A percentile compares a stretch with the other conserved stretches of the same genome.
Evolutionary conservation across 2,329 filamentous ascomycete species (phyloP).

Genomic region (Thermoascus crustaceus): DNA sequence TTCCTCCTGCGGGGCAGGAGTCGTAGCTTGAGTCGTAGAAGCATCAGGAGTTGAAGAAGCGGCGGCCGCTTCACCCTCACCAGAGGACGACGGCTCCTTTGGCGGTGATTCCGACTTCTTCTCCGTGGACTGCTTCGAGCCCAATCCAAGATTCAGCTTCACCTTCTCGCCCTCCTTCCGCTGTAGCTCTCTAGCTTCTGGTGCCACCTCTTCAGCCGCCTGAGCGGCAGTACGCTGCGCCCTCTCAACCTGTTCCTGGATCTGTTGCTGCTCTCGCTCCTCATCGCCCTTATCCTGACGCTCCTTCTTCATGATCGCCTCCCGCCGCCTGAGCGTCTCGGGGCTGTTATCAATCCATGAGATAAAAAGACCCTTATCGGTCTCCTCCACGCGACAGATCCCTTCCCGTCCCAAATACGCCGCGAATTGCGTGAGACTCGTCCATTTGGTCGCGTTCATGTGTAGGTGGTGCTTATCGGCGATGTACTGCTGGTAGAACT

Average conservation of each 20-base stretch:
- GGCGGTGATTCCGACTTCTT: slow-evolving; percentile 16
- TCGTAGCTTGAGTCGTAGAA: slow-evolving; percentile 10
- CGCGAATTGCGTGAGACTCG: slow-evolving; percentile 78
- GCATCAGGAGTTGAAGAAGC: slow-evolving; percentile 10
- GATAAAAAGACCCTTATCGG: slow-evolving; percentile 72
- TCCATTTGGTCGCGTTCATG: slow-evolving; percentile 90
- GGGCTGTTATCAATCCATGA: slow-evolving; percentile 88
- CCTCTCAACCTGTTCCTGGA: slow-evolving; percentile 73
- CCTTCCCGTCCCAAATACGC: slow-evolving; percentile 80
- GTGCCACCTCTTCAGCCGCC: slow-evolving; percentile 45
- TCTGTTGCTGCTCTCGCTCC: slow-evolving; percentile 73
- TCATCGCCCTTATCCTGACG: slow-evolving; percentile 85
- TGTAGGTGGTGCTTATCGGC: slow-evolving; percentile 73
- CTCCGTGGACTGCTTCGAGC: slow-evolving; percentile 17
- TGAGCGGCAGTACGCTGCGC: slow-evolving; percentile 62
- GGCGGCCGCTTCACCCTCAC: slow-evolving; percentile 13
- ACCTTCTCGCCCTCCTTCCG: slow-evolving; percentile 67
- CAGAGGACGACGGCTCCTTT: slow-evolving; percentile 16
- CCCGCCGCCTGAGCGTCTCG: slow-evolving; percentile 70
- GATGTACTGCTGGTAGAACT: slow-evolving; percentile 94
- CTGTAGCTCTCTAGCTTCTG: slow-evolving; percentile 37
- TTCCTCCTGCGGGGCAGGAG: slow-evolving; percentile 7
- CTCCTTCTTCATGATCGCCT: slow-evolving; percentile 75
- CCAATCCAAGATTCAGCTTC: slow-evolving; percentile 56
- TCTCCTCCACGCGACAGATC: slow-evolving; percentile 83